phyloP scores from a whole-genome alignment of 164 flowering plant species.

The Aristolochia fimbriata region DNA sequence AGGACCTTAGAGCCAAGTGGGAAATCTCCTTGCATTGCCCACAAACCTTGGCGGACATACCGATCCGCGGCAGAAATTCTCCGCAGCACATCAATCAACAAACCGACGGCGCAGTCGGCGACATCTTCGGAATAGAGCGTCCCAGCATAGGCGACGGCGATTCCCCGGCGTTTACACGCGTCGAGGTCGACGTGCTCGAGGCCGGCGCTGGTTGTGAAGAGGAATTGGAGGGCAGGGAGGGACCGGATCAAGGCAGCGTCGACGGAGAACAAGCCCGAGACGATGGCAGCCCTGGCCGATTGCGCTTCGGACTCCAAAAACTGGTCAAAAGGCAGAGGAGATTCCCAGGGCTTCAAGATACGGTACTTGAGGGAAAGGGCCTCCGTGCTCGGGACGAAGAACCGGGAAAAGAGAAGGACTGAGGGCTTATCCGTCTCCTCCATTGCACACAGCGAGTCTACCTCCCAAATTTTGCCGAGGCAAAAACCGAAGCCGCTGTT shows the following conservation, averaged over 20 bases:
- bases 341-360: too few species aligned
- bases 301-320: too few species aligned
- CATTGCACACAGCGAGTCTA: too few species aligned
- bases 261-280: constrained; percentile 1
- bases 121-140: constrained; percentile 37
- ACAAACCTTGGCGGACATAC: constrained; percentile 29
- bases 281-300: too few species aligned
- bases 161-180: constrained; percentile 45
- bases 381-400: too few species aligned
- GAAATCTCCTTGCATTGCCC: constrained; percentile 25
- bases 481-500: too few species aligned
- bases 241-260: constrained; percentile 13
- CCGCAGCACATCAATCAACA: constrained; percentile 47
- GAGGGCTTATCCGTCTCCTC: too few species aligned
- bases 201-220: constrained; percentile 53
- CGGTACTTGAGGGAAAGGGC: too few species aligned
- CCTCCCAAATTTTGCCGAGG: too few species aligned
- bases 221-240: constrained; percentile 33
- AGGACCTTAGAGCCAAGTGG: constrained; percentile 29
- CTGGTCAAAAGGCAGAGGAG: too few species aligned
- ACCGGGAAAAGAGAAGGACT: too few species aligned
- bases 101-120: constrained; percentile 51
- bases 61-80: constrained; percentile 41
- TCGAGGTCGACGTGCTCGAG: constrained; percentile 48
- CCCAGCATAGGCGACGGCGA: constrained; percentile 36